phyloP scores from a whole-genome alignment of 2,329 filamentous ascomycete species.

The Hansfordia pulvinata region DNA sequence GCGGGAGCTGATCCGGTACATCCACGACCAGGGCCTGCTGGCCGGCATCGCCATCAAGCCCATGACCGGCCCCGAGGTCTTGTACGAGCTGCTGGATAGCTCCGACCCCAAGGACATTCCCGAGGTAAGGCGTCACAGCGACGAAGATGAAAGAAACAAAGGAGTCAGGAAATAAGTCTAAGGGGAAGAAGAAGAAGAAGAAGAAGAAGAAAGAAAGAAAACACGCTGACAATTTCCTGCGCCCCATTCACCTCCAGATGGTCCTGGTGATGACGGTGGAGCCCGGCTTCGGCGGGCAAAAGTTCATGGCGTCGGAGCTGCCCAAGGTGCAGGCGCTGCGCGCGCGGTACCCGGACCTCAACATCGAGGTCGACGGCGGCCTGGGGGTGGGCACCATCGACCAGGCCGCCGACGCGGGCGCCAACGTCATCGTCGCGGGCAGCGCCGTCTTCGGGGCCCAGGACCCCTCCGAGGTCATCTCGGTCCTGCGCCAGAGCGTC shows the following conservation, averaged over 20 bases:
- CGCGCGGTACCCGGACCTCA: constrained; percentile 73
- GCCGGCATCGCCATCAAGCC: constrained; percentile 96
- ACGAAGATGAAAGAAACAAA: background rate
- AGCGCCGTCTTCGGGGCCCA: constrained; percentile 90
- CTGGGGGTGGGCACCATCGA: constrained; percentile 81
- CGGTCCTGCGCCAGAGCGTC: constrained; percentile 66
- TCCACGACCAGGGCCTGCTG: constrained; percentile 76
- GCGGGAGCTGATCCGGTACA: constrained; percentile 75
- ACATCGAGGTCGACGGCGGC: constrained; percentile 96
- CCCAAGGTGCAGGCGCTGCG: constrained; percentile 84
- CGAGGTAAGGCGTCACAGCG: constrained; percentile 67
- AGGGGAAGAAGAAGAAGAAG: too few relatives aligned
- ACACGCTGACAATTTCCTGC: constrained; percentile 2
- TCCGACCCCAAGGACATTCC: constrained; percentile 62
- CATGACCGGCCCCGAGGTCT: constrained; percentile 74
- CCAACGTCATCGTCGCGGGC: constrained; percentile 95
- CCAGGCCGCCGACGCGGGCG: constrained; percentile 85
- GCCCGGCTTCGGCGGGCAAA: constrained; percentile 93
- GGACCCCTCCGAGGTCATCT: constrained; percentile 77
- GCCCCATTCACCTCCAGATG: constrained; percentile 50
- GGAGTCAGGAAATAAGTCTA: too few relatives aligned
- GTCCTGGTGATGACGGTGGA: constrained; percentile 97
- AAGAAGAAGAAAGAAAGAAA: background rate
- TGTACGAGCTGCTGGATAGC: constrained; percentile 79
- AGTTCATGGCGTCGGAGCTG: constrained; percentile 93